Evolutionary conservation across 2,329 filamentous ascomycete species (phyloP), one percentile per base, ranked within the genome.

Genomic region (Lasiodiplodia sp.): DNA sequence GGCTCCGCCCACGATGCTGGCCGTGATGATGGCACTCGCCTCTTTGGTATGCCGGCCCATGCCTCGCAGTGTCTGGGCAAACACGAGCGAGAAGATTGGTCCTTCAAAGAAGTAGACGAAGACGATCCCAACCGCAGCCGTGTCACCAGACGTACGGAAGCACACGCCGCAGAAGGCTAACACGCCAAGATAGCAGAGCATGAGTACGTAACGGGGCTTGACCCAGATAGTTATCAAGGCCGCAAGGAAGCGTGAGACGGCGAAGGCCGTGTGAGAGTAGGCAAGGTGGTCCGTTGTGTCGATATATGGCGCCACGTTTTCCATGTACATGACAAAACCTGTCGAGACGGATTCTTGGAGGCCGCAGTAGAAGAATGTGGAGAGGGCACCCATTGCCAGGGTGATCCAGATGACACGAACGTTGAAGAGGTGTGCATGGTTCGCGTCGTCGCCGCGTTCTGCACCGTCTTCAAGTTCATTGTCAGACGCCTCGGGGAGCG

Each of bases 401-500:
- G 87, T 87, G 65, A 88, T 75, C 83, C 85, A 88, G 53, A 88
- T 82, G 11, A 88, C 79, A 6, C 82, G 83, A 55, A 87, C 70
- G 0, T 81, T 80, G 8, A 72, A 72, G 21, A 68, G 37, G 3
- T 52, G 62, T 1, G 81, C 78, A 67, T 79, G 79, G 70, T 87
- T 84, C 37, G 83, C 84, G 25, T 82, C 81, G 67, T 84, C 79
- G 21, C 85, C 82, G 11, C 84, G 83, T 70, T 85, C 83, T 28
- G 85, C 84, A 4, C 86, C 79, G 60, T 85, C 83, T 70, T 88
- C 86, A 4, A 90, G 79, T 70, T 90, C 87, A 18, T 84, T 82
- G 72, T 89, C 87, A 1, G 87, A 86, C 2, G 87, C 88, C 77
- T 90, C 88, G 0, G 88, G 88, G 1, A 90, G 80, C 2, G 87